phyloP scores from a whole-genome alignment of 139 green algal genomes.

The Microglena sp. region DNA sequence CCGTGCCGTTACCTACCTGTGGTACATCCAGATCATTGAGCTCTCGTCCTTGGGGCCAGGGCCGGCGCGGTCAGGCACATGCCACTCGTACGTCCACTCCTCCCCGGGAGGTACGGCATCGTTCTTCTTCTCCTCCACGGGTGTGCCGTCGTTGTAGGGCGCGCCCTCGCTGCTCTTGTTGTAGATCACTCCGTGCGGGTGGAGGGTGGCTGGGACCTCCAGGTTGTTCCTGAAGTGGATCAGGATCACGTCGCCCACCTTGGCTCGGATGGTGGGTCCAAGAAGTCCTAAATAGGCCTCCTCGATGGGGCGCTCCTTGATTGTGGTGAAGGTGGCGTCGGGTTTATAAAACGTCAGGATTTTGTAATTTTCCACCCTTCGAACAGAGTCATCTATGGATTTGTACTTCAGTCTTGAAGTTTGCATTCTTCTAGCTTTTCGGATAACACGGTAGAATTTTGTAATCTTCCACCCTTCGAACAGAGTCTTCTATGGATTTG shows the following conservation, averaged over 20 bases:
- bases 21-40: slow-evolving; percentile 62
- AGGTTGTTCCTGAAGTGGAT: slow-evolving; percentile 31
- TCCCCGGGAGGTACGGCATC: slow-evolving; percentile 19
- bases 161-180: slow-evolving; percentile 52
- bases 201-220: slow-evolving; percentile 29
- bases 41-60: slow-evolving; percentile 46
- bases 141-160: slow-evolving; percentile 50
- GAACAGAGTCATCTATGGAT: too few relatives aligned
- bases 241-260: slow-evolving; percentile 51
- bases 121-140: slow-evolving; percentile 16
- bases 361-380: too few relatives aligned
- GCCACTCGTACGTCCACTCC: slow-evolving; percentile 28
- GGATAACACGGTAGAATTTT: too few relatives aligned
- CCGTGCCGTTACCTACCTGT: too few relatives aligned
- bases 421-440: too few relatives aligned
- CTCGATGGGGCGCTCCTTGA: slow-evolving; percentile 8
- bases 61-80: slow-evolving; percentile 48
- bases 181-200: slow-evolving; percentile 66
- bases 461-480: too few relatives aligned
- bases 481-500: too few relatives aligned
- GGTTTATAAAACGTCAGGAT: too few relatives aligned
- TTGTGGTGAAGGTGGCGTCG: slow-evolving; percentile 50
- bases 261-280: slow-evolving; percentile 46
- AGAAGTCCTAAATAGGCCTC: slow-evolving; percentile 56
- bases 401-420: too few relatives aligned